Evolutionary conservation across 805 yeast genomes (phyloP), one percentile per base, ranked within the genome.

Genomic region (Lachancea mirantina): DNA sequence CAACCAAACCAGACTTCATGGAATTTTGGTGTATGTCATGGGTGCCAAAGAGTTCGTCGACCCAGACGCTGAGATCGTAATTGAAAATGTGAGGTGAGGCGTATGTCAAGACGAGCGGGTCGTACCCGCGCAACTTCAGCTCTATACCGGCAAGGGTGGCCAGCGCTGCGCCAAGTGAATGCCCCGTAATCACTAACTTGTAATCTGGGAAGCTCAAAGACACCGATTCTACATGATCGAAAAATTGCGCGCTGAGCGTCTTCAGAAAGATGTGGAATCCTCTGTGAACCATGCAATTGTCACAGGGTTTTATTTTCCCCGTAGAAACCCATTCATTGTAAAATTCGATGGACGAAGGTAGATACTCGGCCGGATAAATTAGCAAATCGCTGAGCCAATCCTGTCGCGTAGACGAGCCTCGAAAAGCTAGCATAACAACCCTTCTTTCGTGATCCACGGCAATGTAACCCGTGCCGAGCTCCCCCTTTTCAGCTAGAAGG

Each of bases 91-190:
- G 72, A 0, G 89, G 84, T 9, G 74, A 68, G 1, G 78, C 92
- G 56, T 60, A 76, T 1, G 81, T 65, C 13, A 79, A 54, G 1
- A 78, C 72, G 23, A 67, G 49, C 1, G 82, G 79, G 6, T 70
- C 52, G 36, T 58, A 59, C 0, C 84, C 84, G 48, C 70, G 41
- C 13, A 73, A 46, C 35, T 67, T 57, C 28, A 78, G 62, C 45
- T 82, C 92, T 14, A 75, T 62, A 0, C 81, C 89, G 6, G 73
- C 67, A 20, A 83, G 55, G 4, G 66, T 56, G 2, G 87, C 78
- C 32, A 79, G 52, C 0, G 88, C 87, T 5, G 78, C 94, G 3
- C 87, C 88, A 25, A 83, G 55, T 0, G 92, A 83, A 55, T 84
- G 94, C 0, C 94, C 94, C 1, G 76, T 61, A 2, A 78, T 64